Conservation (phyloP, 306 rosid genomes). For the Citrullus amarus region DNA sequence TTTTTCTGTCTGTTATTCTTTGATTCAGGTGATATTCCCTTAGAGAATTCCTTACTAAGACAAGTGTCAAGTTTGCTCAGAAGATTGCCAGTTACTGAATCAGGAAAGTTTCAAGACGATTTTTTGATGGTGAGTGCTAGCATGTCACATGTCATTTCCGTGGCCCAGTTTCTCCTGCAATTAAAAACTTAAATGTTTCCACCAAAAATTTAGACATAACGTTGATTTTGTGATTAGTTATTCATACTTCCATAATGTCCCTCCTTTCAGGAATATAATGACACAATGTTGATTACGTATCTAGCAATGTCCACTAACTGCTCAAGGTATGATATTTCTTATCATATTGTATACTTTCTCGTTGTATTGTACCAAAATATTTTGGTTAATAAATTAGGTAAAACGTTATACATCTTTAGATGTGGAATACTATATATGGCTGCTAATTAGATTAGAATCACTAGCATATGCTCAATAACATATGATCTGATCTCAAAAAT, state of each 20-base stretch:
- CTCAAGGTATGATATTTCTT: constrained; percentile 55
- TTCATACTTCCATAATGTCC: constrained; percentile 6
- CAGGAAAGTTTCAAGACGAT: constrained; percentile 80
- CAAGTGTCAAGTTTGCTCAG: constrained; percentile 89
- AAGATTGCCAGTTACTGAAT: constrained; percentile 87
- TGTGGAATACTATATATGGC: neutral
- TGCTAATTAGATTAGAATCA: neutral
- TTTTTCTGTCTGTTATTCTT: neutral
- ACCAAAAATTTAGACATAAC: neutral
- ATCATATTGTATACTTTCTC: constrained; percentile 1
- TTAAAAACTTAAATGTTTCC: neutral
- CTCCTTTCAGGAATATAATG: constrained; percentile 65
- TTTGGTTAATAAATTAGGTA: neutral
- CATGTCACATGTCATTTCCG: neutral
- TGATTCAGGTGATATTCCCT: constrained; percentile 62
- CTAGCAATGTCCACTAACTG: constrained; percentile 95
- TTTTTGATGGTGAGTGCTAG: constrained; percentile 73
- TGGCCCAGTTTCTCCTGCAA: neutral
- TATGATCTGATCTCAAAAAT: neutral
- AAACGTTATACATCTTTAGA: neutral
- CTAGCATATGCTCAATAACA: neutral
- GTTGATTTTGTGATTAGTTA: neutral
- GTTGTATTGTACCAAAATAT: neutral
- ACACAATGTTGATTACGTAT: constrained; percentile 72
- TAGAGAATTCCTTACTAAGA: constrained; percentile 78